These are phyloP conservation scores for Globisporangium recalcitrans DNA, from an alignment of 352 stramenopile species.

Conservation along the genomic window DNA sequence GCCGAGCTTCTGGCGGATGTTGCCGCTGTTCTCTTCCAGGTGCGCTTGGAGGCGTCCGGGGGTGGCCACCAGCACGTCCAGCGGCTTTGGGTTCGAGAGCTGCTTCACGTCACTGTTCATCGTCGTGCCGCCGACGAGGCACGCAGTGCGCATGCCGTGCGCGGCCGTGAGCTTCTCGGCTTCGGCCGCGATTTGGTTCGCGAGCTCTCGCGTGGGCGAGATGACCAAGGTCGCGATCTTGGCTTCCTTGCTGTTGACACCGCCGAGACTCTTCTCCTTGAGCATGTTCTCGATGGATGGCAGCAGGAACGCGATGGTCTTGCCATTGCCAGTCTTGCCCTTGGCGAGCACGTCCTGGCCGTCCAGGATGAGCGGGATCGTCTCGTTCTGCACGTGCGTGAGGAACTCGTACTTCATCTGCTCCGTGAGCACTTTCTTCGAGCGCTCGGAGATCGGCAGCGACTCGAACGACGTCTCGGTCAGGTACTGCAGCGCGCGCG, in stretches of 20 bases:
- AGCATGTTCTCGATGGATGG: constrained; percentile 71
- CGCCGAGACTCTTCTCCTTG: constrained; percentile 2
- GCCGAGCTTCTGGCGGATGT: constrained; percentile 56
- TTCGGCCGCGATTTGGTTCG: constrained; percentile 92
- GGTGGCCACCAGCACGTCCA: constrained; percentile 95
- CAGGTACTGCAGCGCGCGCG: constrained; percentile 21
- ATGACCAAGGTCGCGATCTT: constrained; percentile 14
- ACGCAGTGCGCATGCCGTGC: constrained; percentile 62
- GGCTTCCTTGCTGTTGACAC: not conserved
- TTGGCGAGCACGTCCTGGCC: constrained; percentile 92
- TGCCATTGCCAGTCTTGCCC: constrained; percentile 87
- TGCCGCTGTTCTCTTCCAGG: constrained; percentile 88
- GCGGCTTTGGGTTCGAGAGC: constrained; percentile 29
- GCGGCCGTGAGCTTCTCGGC: constrained; percentile 84
- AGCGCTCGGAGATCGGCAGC: constrained; percentile 51
- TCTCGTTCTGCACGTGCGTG: constrained; percentile 88
- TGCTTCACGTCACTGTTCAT: constrained; percentile 63
- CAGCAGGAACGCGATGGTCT: constrained; percentile 88
- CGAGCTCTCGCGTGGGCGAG: constrained; percentile 94
- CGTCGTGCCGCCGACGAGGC: constrained; percentile 86
- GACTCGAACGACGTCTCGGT: constrained; percentile 50
- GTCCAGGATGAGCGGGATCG: constrained; percentile 62
- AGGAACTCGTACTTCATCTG: constrained; percentile 85
- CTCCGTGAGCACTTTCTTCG: constrained; percentile 66
- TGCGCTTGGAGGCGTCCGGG: constrained; percentile 95